Percentiles rank a stretch among this genome's conserved stretches.
Conservation (phyloP, 2,329 filamentous ascomycete genomes). For the Fusarium dlaminii region DNA sequence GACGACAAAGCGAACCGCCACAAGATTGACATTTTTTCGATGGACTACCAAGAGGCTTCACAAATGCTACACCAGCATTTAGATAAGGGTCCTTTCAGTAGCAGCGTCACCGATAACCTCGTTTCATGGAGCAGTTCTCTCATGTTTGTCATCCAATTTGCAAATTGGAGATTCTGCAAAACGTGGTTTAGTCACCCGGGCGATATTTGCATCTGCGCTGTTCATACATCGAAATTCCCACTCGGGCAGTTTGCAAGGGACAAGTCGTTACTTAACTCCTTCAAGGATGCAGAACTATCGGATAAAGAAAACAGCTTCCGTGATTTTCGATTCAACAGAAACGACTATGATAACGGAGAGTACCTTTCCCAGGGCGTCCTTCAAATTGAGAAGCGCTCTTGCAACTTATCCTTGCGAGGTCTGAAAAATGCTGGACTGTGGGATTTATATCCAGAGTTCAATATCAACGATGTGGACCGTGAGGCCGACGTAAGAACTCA, state of each 20-base stretch:
- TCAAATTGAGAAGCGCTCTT: neutral
- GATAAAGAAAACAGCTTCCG: neutral
- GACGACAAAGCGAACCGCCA: fast-evolving
- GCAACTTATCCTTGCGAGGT: fast-evolving
- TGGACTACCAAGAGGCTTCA: fast-evolving
- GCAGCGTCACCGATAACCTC: fast-evolving
- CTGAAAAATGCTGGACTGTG: neutral
- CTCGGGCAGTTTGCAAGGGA: neutral
- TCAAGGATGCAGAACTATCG: fast-evolving
- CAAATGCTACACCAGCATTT: neutral
- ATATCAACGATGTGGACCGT: fast-evolving
- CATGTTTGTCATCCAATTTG: neutral
- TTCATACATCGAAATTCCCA: neutral
- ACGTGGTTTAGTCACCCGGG: fast-evolving
- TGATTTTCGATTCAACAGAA: fast-evolving
- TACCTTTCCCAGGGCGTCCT: neutral
- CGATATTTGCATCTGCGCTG: fast-evolving
- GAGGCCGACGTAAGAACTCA: neutral
- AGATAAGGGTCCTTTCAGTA: fast-evolving
- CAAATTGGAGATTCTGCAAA: neutral
- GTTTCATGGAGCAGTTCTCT: neutral
- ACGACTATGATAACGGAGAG: neutral
- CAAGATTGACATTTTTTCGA: fast-evolving
- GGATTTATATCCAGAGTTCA: neutral
- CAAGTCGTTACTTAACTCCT: neutral